Conservation (phyloP, 2,329 filamentous ascomycete genomes). For the Cercospora zeae-maydis region DNA sequence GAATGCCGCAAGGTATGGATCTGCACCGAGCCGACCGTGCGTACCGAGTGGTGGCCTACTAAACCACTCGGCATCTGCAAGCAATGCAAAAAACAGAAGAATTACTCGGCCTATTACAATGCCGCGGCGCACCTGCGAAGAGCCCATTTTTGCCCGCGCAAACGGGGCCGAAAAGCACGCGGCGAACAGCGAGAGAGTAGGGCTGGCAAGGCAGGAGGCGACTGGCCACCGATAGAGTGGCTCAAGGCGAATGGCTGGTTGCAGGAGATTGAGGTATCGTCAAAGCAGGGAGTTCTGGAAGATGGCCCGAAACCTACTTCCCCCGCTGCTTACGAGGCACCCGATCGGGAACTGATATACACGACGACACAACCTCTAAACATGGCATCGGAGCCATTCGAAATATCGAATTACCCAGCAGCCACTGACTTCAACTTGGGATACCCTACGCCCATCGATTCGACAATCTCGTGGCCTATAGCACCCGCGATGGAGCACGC, state of each 20-base stretch:
- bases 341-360: not conserved
- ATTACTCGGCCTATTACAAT: conserved; percentile 91
- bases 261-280: conserved; percentile 50
- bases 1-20: conserved; percentile 59
- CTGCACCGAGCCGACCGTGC: conserved; percentile 54
- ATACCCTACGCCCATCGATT: conserved; percentile 25
- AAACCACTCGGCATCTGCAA: conserved; percentile 77
- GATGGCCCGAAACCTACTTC: not conserved
- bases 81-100: conserved; percentile 70
- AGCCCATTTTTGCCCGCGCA: conserved; percentile 75
- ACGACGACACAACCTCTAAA: not conserved
- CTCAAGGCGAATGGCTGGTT: conserved; percentile 57
- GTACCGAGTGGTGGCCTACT: conserved; percentile 41
- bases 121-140: conserved; percentile 85
- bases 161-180: conserved; percentile 55
- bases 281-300: conserved; percentile 9
- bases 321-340: not conserved
- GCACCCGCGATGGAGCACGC: conserved; percentile 25
- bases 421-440: conserved; percentile 22
- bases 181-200: conserved; percentile 53
- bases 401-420: not conserved
- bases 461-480: not conserved
- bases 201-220: conserved; percentile 59
- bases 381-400: conserved; percentile 10
- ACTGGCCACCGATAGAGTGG: conserved; percentile 58